Conservation (phyloP, 106 monocot genomes). For the Acorus gramineus region DNA sequence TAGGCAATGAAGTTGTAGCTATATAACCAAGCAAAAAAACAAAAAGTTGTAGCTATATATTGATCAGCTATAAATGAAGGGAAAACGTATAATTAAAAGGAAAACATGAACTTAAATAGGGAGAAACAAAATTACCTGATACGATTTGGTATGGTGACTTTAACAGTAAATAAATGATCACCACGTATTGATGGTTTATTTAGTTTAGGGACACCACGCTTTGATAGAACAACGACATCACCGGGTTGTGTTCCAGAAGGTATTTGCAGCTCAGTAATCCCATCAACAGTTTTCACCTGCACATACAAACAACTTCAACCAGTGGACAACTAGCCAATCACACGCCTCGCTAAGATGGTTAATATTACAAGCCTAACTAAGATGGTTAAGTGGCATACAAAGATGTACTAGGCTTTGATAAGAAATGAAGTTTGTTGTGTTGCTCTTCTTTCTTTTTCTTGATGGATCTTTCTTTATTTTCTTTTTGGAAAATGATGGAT, state of each 20-base stretch:
- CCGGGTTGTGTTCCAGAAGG: slow-evolving; percentile 95
- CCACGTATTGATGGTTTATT: slow-evolving; percentile 94
- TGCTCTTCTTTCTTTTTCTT: too few relatives aligned
- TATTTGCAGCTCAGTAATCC: slow-evolving; percentile 81
- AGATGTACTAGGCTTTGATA: too few relatives aligned
- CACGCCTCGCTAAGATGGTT: background rate
- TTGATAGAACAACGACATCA: slow-evolving; percentile 78
- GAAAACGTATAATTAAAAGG: background rate
- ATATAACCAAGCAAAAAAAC: too few relatives aligned
- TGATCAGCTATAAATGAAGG: too few relatives aligned
- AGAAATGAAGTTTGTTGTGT: too few relatives aligned
- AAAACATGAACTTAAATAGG: background rate
- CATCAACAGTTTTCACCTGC: slow-evolving; percentile 96
- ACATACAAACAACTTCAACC: slow-evolving; percentile 33
- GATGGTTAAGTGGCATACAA: too few relatives aligned
- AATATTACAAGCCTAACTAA: too few relatives aligned
- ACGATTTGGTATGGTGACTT: slow-evolving; percentile 81
- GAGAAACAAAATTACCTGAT: slow-evolving; percentile 43
- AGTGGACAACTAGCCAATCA: slow-evolving; percentile 22
- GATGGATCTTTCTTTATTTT: too few relatives aligned
- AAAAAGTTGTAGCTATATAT: too few relatives aligned
- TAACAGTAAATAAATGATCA: slow-evolving; percentile 93
- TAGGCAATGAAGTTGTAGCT: too few relatives aligned
- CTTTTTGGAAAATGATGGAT: too few relatives aligned
- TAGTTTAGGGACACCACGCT: slow-evolving; percentile 80